These are phyloP conservation scores for Heracleum sosnowskyi DNA, from an alignment of 129 eudicot species.

Conservation along the genomic window DNA sequence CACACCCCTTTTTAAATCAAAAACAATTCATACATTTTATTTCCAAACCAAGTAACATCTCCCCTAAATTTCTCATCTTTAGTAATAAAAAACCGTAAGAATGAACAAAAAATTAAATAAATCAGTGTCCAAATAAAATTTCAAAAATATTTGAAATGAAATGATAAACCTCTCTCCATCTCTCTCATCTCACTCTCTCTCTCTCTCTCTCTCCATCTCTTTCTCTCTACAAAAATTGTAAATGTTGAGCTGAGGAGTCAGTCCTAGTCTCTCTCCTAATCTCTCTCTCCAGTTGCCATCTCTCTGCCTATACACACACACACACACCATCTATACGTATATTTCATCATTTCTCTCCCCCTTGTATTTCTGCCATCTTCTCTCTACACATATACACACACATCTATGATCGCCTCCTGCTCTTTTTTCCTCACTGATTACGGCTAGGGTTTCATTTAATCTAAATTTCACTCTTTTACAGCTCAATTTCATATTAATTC, in stretches of 20 bases:
- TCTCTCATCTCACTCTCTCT: not conserved
- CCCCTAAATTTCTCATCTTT: too few relatives aligned
- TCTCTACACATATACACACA: conserved; percentile 17
- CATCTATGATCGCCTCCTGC: conserved; percentile 45
- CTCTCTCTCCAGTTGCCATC: conserved; percentile 26
- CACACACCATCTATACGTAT: not conserved
- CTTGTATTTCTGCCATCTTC: not conserved
- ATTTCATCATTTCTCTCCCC: not conserved
- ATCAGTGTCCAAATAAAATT: too few relatives aligned
- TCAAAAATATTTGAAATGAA: not conserved
- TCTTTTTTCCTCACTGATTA: conserved; percentile 39
- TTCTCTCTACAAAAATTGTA: not conserved
- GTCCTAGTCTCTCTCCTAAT: conserved; percentile 35
- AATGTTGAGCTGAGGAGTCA: conserved; percentile 28
- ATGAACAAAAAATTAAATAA: too few relatives aligned
- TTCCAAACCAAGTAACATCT: too few relatives aligned
- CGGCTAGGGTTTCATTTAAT: conserved; percentile 30
- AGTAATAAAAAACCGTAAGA: too few relatives aligned
- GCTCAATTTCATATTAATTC: not conserved
- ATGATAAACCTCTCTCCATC: not conserved
- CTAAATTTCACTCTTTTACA: not conserved
- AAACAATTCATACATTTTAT: too few relatives aligned
- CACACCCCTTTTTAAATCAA: too few relatives aligned
- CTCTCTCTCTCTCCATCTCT: not conserved
- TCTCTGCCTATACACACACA: not conserved